Evolutionary conservation across 148 eudicot species (phyloP), one percentile per base, ranked within the genome.

Genomic region (Beta vulgaris): DNA sequence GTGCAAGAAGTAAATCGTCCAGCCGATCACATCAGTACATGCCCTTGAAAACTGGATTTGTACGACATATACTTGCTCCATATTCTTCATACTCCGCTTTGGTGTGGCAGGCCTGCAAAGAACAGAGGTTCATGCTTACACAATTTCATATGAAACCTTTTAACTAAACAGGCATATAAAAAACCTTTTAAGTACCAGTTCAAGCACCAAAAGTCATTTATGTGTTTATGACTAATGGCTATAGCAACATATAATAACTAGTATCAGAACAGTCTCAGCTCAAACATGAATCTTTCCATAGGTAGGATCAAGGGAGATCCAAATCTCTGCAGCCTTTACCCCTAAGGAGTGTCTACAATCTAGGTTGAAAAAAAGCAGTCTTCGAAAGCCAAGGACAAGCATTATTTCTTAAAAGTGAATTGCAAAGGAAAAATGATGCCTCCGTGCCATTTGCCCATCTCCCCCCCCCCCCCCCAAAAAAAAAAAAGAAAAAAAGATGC

Each of bases 11-110:
- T 32, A 42, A 34, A 51, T 61, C 51, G 21, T 26, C 13, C 3
- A 6, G 12, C n/a, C 11, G 21, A 19, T 23, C 57, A 18, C 34
- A 67, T 91, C 85, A 92, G 80, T 90, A 95, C 98, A 95, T 95
- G 63, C 98, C 98, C 82, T 95, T 95, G 86, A 95, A 95, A 73
- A 95, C 96, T 16, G 96, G 97, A 81, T 95, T 95, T 29, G 96
- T 89, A 4, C 98, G 97, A 78, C 98, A 95, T 83, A 95, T 92
- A 83, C 97, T 90, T 48, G 98, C 98, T 39, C 98, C 98, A 51
- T 82, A 85, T 83, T 95, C 98, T 80, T 92, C 98, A 61, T 95
- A 95, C 74, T 95, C 98, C 36, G 89, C 97, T 84, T 95, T 95
- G 70, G 98, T 95, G 80, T 89, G 98, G 77, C 98, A 89, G 59